Base-by-base conservation (phyloP, 2,329 filamentous ascomycete species). In the Coniochaeta pulveracea region DNA sequence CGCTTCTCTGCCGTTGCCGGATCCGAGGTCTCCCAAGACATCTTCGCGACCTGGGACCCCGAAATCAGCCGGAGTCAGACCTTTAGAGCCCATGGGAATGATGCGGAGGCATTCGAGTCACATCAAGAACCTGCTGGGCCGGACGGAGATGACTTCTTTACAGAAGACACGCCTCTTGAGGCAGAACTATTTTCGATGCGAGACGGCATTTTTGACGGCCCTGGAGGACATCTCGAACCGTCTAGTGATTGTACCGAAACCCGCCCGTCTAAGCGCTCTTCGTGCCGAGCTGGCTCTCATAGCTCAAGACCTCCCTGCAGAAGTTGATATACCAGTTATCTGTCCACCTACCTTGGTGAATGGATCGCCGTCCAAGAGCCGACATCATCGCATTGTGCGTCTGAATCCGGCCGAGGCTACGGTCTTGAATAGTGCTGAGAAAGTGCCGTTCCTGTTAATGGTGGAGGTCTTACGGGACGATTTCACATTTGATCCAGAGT, bases 391-490 rank as follows among this genome's bases (percentile, higher is more conserved):
- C 22, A 85, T 91, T 38, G 83, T 91, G 28, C 73, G 84, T 23
- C 66, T 91, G 32, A 91, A 88, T 47, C 85, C 84, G 6, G 81
- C 82, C 2, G 84, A 91, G 55, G 79, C 84, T 5, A 89, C 84
- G 1, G 85, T 88, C 35, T 60, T 91, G 33, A 91, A 91, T 55
- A 91, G 84, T 51, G 84, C 84, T 4, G 83, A 91, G 52, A 82
- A 86, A 50, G 84, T 91, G 27, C 84, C 84, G 1, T 91, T 86
- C 55, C 57, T 91, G 32, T 66, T 91, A 18, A 88, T 91, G 82
- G 74, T 89, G 3, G 84, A 91, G 50, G 77, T 91, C 15, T 58
- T 91, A 30, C 66, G 79, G 16, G 83, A 89, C 43, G 84, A 91
- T 47, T 89, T 91, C 48, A 78, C 79, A 21, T 91, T 91, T 46